These are phyloP conservation scores for Dendrobium nobile DNA, from an alignment of 106 monocot genomes.

Conservation along the genomic window DNA sequence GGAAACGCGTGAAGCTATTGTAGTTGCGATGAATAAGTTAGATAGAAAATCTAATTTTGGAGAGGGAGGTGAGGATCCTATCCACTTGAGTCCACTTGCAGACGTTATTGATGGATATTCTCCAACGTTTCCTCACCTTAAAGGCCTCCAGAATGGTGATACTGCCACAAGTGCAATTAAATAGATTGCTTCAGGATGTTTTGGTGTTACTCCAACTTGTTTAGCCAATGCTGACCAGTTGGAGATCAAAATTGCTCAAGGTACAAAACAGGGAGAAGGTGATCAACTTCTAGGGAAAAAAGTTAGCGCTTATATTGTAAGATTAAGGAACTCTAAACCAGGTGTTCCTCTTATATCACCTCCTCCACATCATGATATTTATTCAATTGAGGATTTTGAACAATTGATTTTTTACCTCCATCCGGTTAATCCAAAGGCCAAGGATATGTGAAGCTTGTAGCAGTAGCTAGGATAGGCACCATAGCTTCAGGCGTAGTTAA, in stretches of 20 bases:
- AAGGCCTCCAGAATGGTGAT: conserved; percentile 99
- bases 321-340: conserved; percentile 92
- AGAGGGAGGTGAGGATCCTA: conserved; percentile 99
- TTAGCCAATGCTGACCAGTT: conserved; percentile 92
- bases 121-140: conserved; percentile 93
- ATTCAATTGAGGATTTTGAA: conserved; percentile 98
- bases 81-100: conserved; percentile 87
- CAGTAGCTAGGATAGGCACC: conserved; percentile 96
- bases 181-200: conserved; percentile 88
- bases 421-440: conserved; percentile 96
- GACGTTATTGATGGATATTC: conserved; percentile 99
- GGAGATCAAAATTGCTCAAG: conserved; percentile 99
- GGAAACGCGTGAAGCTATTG: conserved; percentile 98
- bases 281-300: conserved; percentile 98
- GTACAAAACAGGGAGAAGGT: conserved; percentile 97
- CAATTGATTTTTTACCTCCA: conserved; percentile 97
- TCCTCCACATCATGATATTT: conserved; percentile 99
- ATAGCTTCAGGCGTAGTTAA: conserved; percentile 98
- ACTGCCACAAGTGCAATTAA: conserved; percentile 99
- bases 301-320: conserved; percentile 97
- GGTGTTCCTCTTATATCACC: conserved; percentile 99
- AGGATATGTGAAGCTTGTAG: conserved; percentile 97
- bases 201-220: conserved; percentile 98
- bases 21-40: conserved; percentile 96
- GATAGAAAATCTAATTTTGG: conserved; percentile 97